These are phyloP conservation scores for Cyberlindnera subsufficiens DNA, from an alignment of 805 yeast species.

Conservation along the genomic window DNA sequence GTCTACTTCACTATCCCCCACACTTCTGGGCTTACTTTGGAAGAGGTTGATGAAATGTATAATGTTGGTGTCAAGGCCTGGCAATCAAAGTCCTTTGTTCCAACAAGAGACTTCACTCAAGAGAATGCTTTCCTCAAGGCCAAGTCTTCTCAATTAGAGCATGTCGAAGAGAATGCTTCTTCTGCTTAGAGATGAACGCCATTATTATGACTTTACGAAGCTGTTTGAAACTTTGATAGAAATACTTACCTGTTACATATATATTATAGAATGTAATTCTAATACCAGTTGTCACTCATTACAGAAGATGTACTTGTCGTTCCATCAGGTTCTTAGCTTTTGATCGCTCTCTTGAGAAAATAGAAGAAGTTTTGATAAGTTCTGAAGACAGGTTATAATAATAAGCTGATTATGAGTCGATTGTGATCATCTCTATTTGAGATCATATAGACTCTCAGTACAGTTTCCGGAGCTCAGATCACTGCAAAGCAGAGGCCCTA, in stretches of 20 bases:
- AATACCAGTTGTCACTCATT: neutral
- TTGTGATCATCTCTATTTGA: too few relatives aligned
- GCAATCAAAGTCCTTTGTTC: constrained; percentile 47
- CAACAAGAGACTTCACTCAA: constrained; percentile 30
- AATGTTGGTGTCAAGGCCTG: constrained; percentile 37
- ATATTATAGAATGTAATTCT: neutral
- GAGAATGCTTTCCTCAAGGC: constrained; percentile 20
- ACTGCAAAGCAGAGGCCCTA: too few relatives aligned
- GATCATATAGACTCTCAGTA: too few relatives aligned
- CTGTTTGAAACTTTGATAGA: neutral
- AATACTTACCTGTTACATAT: neutral
- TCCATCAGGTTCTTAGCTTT: too few relatives aligned
- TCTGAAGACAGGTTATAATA: too few relatives aligned
- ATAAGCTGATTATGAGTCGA: too few relatives aligned
- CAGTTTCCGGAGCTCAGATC: too few relatives aligned
- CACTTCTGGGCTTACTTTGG: constrained; percentile 77
- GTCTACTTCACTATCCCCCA: constrained; percentile 71
- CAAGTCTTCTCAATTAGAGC: constrained; percentile 12
- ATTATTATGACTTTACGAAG: neutral
- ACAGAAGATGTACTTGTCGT: too few relatives aligned
- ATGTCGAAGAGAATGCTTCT: constrained; percentile 6
- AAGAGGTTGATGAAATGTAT: constrained; percentile 70
- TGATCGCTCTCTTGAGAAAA: too few relatives aligned
- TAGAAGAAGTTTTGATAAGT: too few relatives aligned
- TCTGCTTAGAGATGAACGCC: neutral